phyloP scores from a whole-genome alignment of 1,284 basidiomycete genomes.

The Coniferiporia weirii region DNA sequence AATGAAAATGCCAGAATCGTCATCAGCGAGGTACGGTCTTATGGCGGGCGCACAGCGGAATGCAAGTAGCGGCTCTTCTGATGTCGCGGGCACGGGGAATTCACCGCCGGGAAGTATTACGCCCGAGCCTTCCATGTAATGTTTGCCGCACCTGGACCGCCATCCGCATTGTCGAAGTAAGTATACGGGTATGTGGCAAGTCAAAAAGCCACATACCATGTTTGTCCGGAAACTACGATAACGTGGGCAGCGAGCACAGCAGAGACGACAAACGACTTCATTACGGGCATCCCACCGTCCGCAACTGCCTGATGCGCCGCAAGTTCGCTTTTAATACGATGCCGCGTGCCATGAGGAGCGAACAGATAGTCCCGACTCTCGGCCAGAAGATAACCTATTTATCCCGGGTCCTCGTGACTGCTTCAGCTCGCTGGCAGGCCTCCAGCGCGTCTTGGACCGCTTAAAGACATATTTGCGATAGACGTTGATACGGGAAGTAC shows the following conservation, averaged over 20 bases:
- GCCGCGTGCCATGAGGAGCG: too few relatives aligned
- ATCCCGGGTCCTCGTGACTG: too few relatives aligned
- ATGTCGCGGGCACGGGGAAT: slow-evolving; percentile 48
- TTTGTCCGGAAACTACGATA: neutral
- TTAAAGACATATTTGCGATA: too few relatives aligned
- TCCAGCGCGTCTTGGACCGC: too few relatives aligned
- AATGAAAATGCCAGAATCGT: slow-evolving; percentile 41
- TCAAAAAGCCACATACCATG: slow-evolving; percentile 4
- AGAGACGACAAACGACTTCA: neutral
- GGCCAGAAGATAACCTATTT: too few relatives aligned
- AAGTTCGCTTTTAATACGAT: too few relatives aligned
- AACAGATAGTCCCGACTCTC: too few relatives aligned
- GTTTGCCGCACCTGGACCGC: slow-evolving; percentile 55
- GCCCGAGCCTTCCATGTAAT: slow-evolving; percentile 49
- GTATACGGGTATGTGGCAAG: too few relatives aligned
- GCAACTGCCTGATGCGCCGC: too few relatives aligned
- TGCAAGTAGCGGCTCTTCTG: slow-evolving; percentile 50
- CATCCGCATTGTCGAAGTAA: neutral
- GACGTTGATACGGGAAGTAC: too few relatives aligned
- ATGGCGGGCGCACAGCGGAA: slow-evolving; percentile 64
- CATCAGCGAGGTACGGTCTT: slow-evolving; percentile 60
- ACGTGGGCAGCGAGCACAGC: neutral
- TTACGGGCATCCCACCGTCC: neutral
- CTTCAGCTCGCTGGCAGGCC: too few relatives aligned
- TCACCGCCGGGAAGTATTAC: slow-evolving; percentile 53